Evolutionary conservation across 2,329 filamentous ascomycete genomes (phyloP).

Genomic region (Ceratocystis lukuohia): DNA sequence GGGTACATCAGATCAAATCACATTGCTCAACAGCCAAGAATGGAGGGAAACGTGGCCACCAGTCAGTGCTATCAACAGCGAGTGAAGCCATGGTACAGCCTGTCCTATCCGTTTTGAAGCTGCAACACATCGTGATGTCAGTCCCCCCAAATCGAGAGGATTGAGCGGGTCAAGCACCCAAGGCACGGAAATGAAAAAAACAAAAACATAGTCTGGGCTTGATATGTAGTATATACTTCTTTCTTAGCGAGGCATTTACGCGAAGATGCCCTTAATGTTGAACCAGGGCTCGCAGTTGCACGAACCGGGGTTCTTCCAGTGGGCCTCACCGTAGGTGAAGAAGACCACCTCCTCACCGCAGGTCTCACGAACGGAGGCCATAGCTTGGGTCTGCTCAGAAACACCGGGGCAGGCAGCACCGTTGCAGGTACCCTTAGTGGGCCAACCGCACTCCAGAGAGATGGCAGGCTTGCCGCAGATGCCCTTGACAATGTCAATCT

Average conservation of each 20-base stretch:
- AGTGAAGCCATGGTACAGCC: no score
- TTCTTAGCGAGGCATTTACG: neutral
- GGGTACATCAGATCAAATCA: neutral
- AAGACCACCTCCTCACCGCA: conserved; percentile 60
- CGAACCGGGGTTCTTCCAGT: conserved; percentile 61
- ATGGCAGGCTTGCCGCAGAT: conserved; percentile 65
- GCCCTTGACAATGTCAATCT: conserved; percentile 56
- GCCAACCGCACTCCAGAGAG: conserved; percentile 90
- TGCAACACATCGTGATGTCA: no score
- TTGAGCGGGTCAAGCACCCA: neutral
- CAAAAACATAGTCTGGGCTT: neutral
- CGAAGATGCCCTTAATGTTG: conserved; percentile 36
- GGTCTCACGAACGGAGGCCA: conserved; percentile 53
- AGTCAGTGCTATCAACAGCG: no score
- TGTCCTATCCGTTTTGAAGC: no score
- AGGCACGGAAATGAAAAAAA: neutral
- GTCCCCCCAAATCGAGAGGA: neutral
- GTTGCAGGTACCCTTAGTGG: conserved; percentile 54
- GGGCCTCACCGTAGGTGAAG: conserved; percentile 69
- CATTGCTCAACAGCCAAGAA: neutral
- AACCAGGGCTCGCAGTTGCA: conserved; percentile 71
- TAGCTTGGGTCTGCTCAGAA: conserved; percentile 55
- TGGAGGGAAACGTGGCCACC: no score
- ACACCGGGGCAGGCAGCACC: conserved; percentile 56
- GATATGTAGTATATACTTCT: conserved; percentile 6